Evolutionary conservation across 176 grass and related monocot species (phyloP), one percentile per base, ranked within the genome.

Genomic region (Eragrostis nindensis): DNA sequence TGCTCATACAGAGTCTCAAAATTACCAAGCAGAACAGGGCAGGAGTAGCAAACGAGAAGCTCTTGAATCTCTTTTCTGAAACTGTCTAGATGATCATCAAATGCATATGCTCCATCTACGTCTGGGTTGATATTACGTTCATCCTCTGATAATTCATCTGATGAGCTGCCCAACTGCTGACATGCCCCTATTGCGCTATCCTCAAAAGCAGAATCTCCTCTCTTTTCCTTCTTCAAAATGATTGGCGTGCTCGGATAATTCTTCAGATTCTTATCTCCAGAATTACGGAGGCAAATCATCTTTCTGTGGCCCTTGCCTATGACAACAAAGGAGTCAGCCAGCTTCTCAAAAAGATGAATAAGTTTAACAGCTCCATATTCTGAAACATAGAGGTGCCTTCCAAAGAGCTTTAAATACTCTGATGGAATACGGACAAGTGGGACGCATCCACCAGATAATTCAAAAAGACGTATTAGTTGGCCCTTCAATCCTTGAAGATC

Each of bases 1-100:
- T 98, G 92, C 54, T 95, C 74, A 9, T 98, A 98, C 13, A 93
- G 79, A 45, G 41, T 39, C 77, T 91, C 71, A 7, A 98, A 91
- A 49, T 73, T 43, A 69, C 73, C 62, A 24, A 98, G 69, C 7
- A 66, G 92, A 80, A 98, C 75, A 27, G 92, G 95, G 73, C 76
- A 89, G 44, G 77, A 87, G 84, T 91, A 94, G 80, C 95, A 98
- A 68, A 95, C 92, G 52, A 94, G 86, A 87, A 98, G 90, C 79
- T 89, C 95, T 84, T 98, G 88, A 54, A 90, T 66, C 80, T 98
- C 95, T n/a, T 80, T 85, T 64, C 85, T 93, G 63, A 94, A 82
- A 41, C 13, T 84, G 54, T 87, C 86, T 68, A 98, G 79, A 66
- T 86, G 82, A 19, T 75, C 73, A 65, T 86, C 83, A 52, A 86